phyloP scores from a whole-genome alignment of 2,329 filamentous ascomycete genomes.

The Cordyceps farinosa region DNA sequence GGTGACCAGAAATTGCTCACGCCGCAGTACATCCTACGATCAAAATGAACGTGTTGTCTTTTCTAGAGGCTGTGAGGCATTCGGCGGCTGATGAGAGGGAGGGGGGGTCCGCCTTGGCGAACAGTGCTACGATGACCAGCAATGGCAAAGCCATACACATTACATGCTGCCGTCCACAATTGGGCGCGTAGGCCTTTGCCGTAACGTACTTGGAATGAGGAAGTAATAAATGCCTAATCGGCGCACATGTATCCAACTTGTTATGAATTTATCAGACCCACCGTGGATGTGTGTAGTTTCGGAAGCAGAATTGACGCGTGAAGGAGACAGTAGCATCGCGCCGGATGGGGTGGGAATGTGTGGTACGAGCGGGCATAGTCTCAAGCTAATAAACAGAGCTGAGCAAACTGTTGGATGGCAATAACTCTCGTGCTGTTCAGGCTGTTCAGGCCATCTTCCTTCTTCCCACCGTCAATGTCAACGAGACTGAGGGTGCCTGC shows the following conservation, averaged over 20 bases:
- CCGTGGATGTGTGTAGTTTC: not conserved
- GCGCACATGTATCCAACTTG: not conserved
- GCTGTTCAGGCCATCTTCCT: not conserved
- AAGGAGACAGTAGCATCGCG: not conserved
- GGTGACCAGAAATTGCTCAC: constrained; percentile 1
- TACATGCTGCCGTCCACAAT: not conserved
- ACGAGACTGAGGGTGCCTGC: not conserved
- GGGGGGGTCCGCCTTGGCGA: not conserved
- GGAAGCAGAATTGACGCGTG: not conserved
- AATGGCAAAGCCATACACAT: not conserved
- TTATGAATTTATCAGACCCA: not conserved
- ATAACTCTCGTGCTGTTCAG: not conserved
- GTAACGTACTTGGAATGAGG: not conserved
- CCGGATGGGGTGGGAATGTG: not conserved
- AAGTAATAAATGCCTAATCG: not conserved
- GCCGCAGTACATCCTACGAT: not conserved
- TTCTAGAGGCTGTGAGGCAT: not conserved
- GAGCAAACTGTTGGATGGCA: not conserved
- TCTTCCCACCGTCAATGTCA: not conserved
- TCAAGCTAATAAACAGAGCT: not conserved
- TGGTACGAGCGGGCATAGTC: not conserved
- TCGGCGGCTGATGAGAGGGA: not conserved
- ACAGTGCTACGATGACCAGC: not conserved
- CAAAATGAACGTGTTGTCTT: not conserved
- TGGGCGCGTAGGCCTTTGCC: not conserved